Conservation (phyloP, 148 eudicot genomes). For the Rheum nobile region DNA sequence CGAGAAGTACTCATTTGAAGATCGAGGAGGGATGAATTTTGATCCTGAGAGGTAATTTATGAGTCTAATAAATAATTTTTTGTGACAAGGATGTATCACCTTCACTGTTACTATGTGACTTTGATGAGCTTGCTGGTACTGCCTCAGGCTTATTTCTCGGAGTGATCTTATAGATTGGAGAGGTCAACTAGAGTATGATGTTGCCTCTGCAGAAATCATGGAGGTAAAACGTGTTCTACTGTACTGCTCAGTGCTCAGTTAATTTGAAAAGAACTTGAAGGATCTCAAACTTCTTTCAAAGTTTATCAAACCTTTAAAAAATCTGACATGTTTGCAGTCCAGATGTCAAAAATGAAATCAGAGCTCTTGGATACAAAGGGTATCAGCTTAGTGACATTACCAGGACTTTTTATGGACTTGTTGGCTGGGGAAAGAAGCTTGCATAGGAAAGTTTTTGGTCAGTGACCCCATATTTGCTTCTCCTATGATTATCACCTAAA, state of each 20-base stretch:
- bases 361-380: conserved; percentile 71
- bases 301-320: conserved; percentile 14
- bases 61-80: neutral
- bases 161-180: conserved; percentile 82
- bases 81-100: neutral
- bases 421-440: conserved; percentile 70
- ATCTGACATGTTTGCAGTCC: conserved; percentile 88
- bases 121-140: conserved; percentile 10
- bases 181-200: conserved; percentile 77
- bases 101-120: neutral
- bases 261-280: neutral
- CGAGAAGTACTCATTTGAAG: conserved; percentile 13
- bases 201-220: conserved; percentile 32
- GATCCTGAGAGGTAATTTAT: conserved; percentile 67
- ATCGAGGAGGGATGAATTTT: conserved; percentile 29
- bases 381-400: conserved; percentile 35
- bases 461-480: conserved; percentile 15
- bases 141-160: conserved; percentile 52
- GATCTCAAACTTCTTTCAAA: neutral
- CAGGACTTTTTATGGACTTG: conserved; percentile 56
- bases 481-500: neutral
- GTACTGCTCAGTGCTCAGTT: neutral
- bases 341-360: conserved; percentile 71
- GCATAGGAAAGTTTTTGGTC: conserved; percentile 83
- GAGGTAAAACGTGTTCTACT: conserved; percentile 41